phyloP scores from a whole-genome alignment of 2,329 filamentous ascomycete genomes.

The Lachnellula hyalina region DNA sequence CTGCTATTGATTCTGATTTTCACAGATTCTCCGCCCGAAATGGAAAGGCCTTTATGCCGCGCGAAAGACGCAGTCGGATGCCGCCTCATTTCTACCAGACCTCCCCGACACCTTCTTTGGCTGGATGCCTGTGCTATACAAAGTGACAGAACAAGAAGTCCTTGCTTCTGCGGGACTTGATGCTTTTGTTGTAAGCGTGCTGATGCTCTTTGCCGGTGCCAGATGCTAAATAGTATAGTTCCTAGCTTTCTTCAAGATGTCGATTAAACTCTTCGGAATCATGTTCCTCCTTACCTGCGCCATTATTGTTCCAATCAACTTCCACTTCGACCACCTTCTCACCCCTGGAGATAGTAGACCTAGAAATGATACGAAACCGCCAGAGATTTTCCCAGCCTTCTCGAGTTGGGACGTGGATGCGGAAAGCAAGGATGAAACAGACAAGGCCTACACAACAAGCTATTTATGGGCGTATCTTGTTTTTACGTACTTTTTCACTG shows the following conservation, averaged over 20 bases:
- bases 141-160: conserved; percentile 82
- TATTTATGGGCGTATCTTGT: conserved; percentile 90
- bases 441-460: conserved; percentile 16
- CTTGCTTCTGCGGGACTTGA: conserved; percentile 87
- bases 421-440: conserved; percentile 6
- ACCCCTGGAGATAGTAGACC: conserved; percentile 8
- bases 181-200: conserved; percentile 72
- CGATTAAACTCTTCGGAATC: conserved; percentile 72
- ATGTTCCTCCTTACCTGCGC: conserved; percentile 77
- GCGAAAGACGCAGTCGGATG: conserved; percentile 68
- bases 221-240: conserved; percentile 48
- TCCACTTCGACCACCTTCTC: conserved; percentile 47
- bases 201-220: neutral
- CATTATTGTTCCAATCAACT: conserved; percentile 83
- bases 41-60: conserved; percentile 91
- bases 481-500: conserved; percentile 93
- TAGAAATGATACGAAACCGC: conserved; percentile 28
- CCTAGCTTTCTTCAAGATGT: conserved; percentile 92
- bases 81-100: conserved; percentile 58
- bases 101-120: conserved; percentile 83
- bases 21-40: conserved; percentile 75
- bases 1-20: conserved; percentile 23
- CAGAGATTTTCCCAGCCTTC: too few relatives aligned
- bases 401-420: conserved; percentile 3
- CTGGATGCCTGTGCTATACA: conserved; percentile 85